Conservation (phyloP, 2,329 filamentous ascomycete genomes). For the Aspergillus floridensis region DNA sequence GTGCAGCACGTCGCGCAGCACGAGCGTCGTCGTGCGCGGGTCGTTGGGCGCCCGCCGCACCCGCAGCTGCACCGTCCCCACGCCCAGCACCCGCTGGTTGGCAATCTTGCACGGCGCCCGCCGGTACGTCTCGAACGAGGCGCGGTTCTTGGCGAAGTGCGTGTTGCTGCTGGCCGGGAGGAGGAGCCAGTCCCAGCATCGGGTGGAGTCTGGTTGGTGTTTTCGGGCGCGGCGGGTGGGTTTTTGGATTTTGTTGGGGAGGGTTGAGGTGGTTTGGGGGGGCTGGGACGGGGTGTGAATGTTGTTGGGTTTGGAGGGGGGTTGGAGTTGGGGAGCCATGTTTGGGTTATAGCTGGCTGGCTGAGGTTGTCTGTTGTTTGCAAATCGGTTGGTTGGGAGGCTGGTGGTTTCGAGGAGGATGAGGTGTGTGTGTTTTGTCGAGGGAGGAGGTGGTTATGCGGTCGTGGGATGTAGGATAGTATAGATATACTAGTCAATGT, state of each 20-base stretch:
- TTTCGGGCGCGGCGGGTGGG: not conserved
- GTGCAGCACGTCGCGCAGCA: conserved; percentile 20
- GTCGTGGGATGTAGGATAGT: no score
- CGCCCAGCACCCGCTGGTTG: conserved; percentile 17
- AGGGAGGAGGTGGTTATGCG: no score
- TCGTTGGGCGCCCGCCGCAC: conserved; percentile 16
- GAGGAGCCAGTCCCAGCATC: conserved; percentile 24
- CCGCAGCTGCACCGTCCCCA: conserved; percentile 18
- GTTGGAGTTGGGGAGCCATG: not conserved
- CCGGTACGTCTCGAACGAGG: conserved; percentile 19
- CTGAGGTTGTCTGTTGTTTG: no score
- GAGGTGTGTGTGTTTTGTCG: no score
- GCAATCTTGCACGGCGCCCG: conserved; percentile 19
- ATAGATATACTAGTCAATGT: no score
- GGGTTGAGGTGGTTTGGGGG: not conserved
- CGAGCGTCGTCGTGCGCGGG: conserved; percentile 11
- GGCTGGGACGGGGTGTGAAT: no score
- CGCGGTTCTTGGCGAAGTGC: conserved; percentile 24
- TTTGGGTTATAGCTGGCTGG: not conserved
- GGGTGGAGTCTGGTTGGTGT: not conserved
- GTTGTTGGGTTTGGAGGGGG: not conserved
- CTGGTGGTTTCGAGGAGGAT: no score
- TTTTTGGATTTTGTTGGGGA: not conserved
- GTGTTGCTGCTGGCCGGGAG: conserved; percentile 17
- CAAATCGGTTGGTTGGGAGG: no score